Percentiles rank a stretch among this genome's conserved stretches.
These are phyloP conservation scores for Talinum fruticosum DNA, from an alignment of 148 eudicot species.

Conservation along the genomic window DNA sequence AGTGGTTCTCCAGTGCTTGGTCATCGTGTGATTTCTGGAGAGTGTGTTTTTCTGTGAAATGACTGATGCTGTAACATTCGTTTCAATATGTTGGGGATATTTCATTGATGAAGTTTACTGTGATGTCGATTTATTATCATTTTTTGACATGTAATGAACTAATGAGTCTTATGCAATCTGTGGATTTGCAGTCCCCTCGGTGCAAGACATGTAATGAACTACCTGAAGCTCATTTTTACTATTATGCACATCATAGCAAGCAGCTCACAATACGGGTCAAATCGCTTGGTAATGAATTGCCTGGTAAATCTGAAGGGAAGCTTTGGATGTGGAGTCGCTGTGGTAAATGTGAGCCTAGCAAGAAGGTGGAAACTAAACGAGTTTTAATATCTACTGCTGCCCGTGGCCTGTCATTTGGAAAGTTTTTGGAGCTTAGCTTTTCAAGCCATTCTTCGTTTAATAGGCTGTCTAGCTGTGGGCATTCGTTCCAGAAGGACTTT, in stretches of 20 bases:
- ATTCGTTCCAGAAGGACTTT: conserved; percentile 81
- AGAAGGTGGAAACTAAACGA: conserved; percentile 66
- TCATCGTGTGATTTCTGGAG: background rate
- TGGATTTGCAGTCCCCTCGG: conserved; percentile 41
- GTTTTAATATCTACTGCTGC: conserved; percentile 78
- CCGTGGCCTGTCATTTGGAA: conserved; percentile 86
- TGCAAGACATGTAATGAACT: conserved; percentile 63
- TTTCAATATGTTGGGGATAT: conserved; percentile 1
- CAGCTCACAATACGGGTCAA: conserved; percentile 79
- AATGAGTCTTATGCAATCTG: conserved; percentile 4
- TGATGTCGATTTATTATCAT: background rate
- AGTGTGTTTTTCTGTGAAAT: background rate
- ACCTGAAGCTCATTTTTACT: conserved; percentile 72
- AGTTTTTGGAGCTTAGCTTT: conserved; percentile 91
- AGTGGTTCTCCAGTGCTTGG: background rate
- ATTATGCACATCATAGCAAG: conserved; percentile 86
- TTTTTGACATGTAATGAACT: background rate
- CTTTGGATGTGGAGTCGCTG: conserved; percentile 99
- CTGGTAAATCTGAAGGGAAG: conserved; percentile 73
- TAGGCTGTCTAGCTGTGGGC: conserved; percentile 70
- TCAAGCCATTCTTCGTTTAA: conserved; percentile 69
- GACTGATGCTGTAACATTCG: background rate
- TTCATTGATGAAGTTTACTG: background rate
- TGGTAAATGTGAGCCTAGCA: conserved; percentile 65
- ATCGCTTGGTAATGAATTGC: conserved; percentile 45